phyloP scores from a whole-genome alignment of 257 asterid genomes.

The Solanum neorickii region DNA sequence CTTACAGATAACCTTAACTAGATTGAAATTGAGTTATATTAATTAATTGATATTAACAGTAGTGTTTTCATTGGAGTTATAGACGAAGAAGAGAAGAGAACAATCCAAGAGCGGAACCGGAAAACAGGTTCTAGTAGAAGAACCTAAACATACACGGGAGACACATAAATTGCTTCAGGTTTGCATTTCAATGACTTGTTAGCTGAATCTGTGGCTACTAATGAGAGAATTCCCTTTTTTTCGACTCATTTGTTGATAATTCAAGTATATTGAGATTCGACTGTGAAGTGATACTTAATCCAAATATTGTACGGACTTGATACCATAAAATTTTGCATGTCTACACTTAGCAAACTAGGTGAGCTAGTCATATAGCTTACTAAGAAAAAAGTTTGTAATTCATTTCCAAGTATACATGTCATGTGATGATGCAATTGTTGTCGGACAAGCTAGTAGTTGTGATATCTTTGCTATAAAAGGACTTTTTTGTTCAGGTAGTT shows the following conservation, averaged over 20 bases:
- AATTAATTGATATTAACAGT: background rate
- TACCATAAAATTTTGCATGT: background rate
- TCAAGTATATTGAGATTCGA: background rate
- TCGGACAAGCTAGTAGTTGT: background rate
- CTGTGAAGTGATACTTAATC: background rate
- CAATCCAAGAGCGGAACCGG: slow-evolving; percentile 19
- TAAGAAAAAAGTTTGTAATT: background rate
- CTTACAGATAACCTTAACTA: background rate
- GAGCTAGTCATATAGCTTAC: background rate
- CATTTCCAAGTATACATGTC: background rate
- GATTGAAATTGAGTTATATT: background rate
- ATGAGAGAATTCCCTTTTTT: background rate
- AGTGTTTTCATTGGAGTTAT: background rate
- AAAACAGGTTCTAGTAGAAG: slow-evolving; percentile 25
- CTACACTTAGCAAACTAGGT: background rate
- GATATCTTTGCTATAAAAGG: background rate
- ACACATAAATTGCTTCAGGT: slow-evolving; percentile 99
- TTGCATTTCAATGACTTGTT: background rate
- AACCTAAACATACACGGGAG: slow-evolving; percentile 56
- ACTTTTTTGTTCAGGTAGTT: slow-evolving; percentile 47
- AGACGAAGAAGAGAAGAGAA: slow-evolving; percentile 56
- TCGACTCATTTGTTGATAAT: background rate
- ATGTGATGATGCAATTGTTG: background rate
- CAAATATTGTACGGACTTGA: background rate
- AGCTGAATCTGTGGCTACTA: background rate